phyloP scores from a whole-genome alignment of 495 filamentous ascomycete species.

The Ascodesmis nigricans region DNA sequence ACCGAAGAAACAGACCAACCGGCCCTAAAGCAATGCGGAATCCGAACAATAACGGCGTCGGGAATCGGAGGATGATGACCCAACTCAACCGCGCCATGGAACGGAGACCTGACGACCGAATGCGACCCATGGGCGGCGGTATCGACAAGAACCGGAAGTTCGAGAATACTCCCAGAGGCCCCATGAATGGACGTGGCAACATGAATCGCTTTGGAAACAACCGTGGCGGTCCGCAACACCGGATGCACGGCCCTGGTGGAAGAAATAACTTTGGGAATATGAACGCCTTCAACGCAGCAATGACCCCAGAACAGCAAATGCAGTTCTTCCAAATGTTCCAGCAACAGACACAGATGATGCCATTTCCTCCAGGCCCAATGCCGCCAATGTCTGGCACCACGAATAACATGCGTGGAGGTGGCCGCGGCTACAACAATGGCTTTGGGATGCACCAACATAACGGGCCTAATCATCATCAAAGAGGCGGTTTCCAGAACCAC shows the following conservation, averaged over 20 bases:
- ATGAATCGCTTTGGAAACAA: slow-evolving; percentile 26
- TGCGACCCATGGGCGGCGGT: slow-evolving; percentile 51
- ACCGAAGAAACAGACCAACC: slow-evolving; percentile 83
- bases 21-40: slow-evolving; percentile 91
- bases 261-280: slow-evolving; percentile 10
- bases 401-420: slow-evolving; percentile 11
- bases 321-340: slow-evolving; percentile 68
- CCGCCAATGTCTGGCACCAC: slow-evolving; percentile 27
- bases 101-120: slow-evolving; percentile 47
- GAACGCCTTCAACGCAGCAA: slow-evolving; percentile 14
- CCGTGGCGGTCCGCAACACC: slow-evolving; percentile 17
- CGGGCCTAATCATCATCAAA: background rate
- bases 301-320: slow-evolving; percentile 49
- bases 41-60: slow-evolving; percentile 29
- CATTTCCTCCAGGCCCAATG: too few species aligned
- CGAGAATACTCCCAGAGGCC: slow-evolving; percentile 25
- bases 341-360: slow-evolving; percentile 74
- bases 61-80: slow-evolving; percentile 60
- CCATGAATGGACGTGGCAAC: slow-evolving; percentile 20
- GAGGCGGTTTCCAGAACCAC: too few species aligned
- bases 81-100: slow-evolving; percentile 79
- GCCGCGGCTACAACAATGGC: too few species aligned
- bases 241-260: slow-evolving; percentile 6
- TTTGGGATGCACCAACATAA: slow-evolving; percentile 3
- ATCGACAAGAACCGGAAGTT: slow-evolving; percentile 40